Evolutionary conservation across 2,329 filamentous ascomycete genomes (phyloP), one percentile per base, ranked within the genome.

Genomic region (Nemania bipapillata): DNA sequence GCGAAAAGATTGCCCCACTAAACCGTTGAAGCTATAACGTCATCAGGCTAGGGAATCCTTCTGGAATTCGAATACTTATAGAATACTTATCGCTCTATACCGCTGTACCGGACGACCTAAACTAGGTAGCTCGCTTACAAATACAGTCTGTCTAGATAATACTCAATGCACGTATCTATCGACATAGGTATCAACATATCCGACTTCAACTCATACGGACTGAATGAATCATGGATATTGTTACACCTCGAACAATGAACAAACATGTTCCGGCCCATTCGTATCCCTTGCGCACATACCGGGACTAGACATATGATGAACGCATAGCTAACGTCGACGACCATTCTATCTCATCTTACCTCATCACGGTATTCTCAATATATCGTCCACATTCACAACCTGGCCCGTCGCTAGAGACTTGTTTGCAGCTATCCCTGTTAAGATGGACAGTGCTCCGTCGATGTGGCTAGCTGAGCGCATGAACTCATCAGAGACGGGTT

Each of bases 371-470:
- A 81, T 76, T 58, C 66, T 76, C 24, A 86, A 58, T 4, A 85
- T 80, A 60, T 89, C 86, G 57, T 87, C 84, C 0, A 89, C 85
- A 40, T 83, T 84, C 0, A 90, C 83, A 0, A 86, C 84, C 67
- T 87, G 83, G 0, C 86, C 86, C 0, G 85, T 89, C 0, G 83
- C 82, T 24, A 89, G 87, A 0, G 86, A 88, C 66, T 79, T 80
- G 63, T 89, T 89, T 0, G 86, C 87, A 4, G 86, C 86, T 56
- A 89, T 87, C 0, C 87, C 87, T 0, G 86, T 89, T 64, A 89
- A 70, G 37, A 89, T 89, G 0, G 86, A 88, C 63, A 86, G 78
- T 0, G 87, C 87, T 0, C 87, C 87, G 67, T 89, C 87, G 3
- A 89, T 73, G 73, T 89, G 86, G 65, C 83, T 87, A 1, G 87